Conservation (phyloP, 495 filamentous ascomycete genomes). For the Neurospora intermedia region DNA sequence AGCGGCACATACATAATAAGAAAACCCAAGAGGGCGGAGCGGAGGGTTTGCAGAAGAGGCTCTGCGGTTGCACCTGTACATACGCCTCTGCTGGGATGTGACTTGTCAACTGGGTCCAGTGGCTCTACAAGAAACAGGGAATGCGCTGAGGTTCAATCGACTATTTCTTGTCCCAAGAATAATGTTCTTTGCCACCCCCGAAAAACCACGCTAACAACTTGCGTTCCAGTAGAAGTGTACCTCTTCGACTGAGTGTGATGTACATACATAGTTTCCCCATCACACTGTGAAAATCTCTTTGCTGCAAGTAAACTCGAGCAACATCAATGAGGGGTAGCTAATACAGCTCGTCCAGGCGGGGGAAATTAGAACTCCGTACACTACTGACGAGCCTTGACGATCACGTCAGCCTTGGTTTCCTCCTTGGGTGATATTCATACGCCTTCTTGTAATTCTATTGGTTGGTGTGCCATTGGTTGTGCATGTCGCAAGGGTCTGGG, state of each 20-base stretch:
- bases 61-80: not conserved
- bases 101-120: no score
- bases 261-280: not conserved
- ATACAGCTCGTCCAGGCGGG: not conserved
- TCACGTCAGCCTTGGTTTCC: conserved; percentile 6
- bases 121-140: no score
- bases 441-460: conserved; percentile 8
- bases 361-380: not conserved
- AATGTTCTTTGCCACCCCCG: no score
- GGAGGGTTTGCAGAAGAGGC: not conserved
- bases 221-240: not conserved
- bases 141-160: no score
- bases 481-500: conserved; percentile 11
- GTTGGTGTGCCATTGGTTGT: conserved; percentile 16
- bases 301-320: not conserved
- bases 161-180: no score
- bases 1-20: not conserved
- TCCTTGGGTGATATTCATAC: conserved; percentile 11
- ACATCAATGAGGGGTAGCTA: not conserved
- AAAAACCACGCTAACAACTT: no score
- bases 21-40: not conserved
- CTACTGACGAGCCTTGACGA: not conserved
- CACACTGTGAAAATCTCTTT: not conserved
- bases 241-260: not conserved
- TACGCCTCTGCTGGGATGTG: no score